Base-by-base conservation (phyloP, 225 moss, liverwort and hornwort species). In the Thuidium tamariscinum region DNA sequence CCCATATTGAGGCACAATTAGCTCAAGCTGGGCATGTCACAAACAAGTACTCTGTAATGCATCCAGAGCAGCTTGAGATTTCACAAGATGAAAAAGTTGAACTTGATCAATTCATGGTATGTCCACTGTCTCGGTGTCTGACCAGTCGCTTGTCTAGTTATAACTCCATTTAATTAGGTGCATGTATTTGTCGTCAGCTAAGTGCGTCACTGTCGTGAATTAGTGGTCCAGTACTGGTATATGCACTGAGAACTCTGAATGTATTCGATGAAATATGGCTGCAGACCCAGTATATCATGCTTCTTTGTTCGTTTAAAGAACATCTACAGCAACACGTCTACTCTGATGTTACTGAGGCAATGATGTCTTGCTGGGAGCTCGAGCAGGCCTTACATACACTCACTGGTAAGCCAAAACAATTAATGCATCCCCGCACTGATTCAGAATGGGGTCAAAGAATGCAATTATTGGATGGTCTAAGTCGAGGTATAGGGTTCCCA, bases 71-170 rank as follows among this genome's bases (percentile, higher is more conserved):
- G 61, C 92, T 93, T 29, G 88, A 92, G 49, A 67, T 90, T 46
- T 80, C 85, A 29, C 88, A 80, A 75, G 91, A 87, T n/a, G 94
- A 94, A 82, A 92, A 92, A 80, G 61, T 83, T 21, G 94, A 95
- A 69, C 93, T 95, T 63, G 95, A 97, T 81, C 89, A 91, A 52
- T 95, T 95, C 83, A 94, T 97, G 95, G 96, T 97, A 92, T 83
- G 56, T 41, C 66, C 42, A 26, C 29, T 46, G 34, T 36, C 56
- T 64, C 22, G 46, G 56, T 62, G 61, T 56, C n/a, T 27, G 57
- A 68, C 73, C 39, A 39, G 19, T 56, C 60, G 16, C 9, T 68
- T 52, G 25, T 79, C 56, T 51, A 20, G 60, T 61, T 27, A 44
- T 30, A 65, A 66, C 16, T 83, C 56, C n/a, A 34, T 48, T 27